Evolutionary conservation across 2,329 filamentous ascomycete species (phyloP), one percentile per base, ranked within the genome.

Genomic region (Colletotrichum echinochloae): DNA sequence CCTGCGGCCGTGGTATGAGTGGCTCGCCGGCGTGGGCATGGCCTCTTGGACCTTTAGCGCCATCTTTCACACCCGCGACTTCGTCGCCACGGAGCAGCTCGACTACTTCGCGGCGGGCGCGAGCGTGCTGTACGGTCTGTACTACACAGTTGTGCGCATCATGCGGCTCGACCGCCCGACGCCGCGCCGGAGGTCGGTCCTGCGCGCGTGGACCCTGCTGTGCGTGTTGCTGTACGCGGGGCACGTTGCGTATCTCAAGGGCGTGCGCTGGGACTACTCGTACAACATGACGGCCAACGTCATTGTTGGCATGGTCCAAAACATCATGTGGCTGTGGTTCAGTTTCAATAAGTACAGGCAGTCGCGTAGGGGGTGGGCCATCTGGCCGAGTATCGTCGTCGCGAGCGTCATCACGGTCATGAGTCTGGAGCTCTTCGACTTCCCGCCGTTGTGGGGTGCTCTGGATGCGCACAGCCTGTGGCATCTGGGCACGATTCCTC

Each of bases 261-360:
- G 94, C 75, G 93, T 95, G 85, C 85, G 87, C 23, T 99, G 96
- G 93, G 93, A 98, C 81, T 99, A 99, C 80, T 92, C 92, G 6
- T 99, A 99, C 83, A 99, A 99, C 79, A 98, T 99, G 94, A 90
- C 92, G 1, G 96, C 95, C 61, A 99, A 98, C 77, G 93, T 99
- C 26, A 89, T 88, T 3, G 89, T 92, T 14, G 96, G 96, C 4
- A 84, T 94, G 49, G 80, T 95, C 5, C 91, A 94, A 78, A 97
- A 98, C 76, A 62, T 91, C 5, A 82, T 98, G 68, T 98, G 96
- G 96, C 93, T 87, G 52, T 92, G 89, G 80, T 98, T 97, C 81
- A 95, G 92, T 78, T 89, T 92, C 75, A 83, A 84, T 74, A 88
- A 91, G 75, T 98, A 95, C 81, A 85, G 86, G 73, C 89, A 90